phyloP scores from a whole-genome alignment of 2,329 filamentous ascomycete genomes.

The Cladosporium austrohemisphaericum region DNA sequence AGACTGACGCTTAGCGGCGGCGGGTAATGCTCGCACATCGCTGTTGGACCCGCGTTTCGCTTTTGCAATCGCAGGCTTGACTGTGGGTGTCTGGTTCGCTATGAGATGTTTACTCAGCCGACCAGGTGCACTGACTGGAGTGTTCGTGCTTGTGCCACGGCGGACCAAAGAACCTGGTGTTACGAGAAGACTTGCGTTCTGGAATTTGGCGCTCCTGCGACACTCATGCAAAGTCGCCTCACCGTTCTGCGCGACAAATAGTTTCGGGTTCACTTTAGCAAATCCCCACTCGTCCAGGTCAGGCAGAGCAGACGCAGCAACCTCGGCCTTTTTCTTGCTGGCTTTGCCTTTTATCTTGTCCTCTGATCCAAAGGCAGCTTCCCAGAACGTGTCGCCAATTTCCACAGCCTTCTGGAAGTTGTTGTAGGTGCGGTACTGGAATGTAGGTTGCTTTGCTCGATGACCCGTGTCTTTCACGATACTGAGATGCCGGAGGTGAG shows the following conservation, averaged over 20 bases:
- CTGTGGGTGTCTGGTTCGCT: not conserved
- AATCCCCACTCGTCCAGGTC: slow-evolving; percentile 49
- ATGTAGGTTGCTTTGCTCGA: slow-evolving; percentile 47
- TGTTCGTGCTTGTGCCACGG: not conserved
- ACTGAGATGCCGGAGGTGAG: slow-evolving; percentile 53
- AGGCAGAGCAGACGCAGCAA: slow-evolving; percentile 14
- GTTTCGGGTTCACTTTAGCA: slow-evolving; percentile 31
- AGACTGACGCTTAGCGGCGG: not conserved
- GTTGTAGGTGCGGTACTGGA: slow-evolving; percentile 52
- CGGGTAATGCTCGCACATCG: not conserved
- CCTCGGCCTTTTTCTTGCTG: slow-evolving; percentile 10
- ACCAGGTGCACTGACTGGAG: not conserved
- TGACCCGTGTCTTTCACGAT: slow-evolving; percentile 53
- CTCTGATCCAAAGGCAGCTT: slow-evolving; percentile 41
- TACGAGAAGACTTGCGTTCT: not conserved
- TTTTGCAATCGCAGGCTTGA: not conserved
- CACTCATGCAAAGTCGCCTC: slow-evolving; percentile 43
- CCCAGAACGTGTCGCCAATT: slow-evolving; percentile 49
- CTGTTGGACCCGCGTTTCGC: not conserved
- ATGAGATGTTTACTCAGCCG: not conserved
- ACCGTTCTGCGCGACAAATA: slow-evolving; percentile 40
- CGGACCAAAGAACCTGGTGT: not conserved
- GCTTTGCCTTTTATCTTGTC: slow-evolving; percentile 30
- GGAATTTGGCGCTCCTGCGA: slow-evolving; percentile 15
- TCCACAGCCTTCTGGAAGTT: slow-evolving; percentile 54